These are phyloP conservation scores for Cyclotella choctawhatcheeana DNA, from an alignment of 108 stramenopile species.

Conservation along the genomic window DNA sequence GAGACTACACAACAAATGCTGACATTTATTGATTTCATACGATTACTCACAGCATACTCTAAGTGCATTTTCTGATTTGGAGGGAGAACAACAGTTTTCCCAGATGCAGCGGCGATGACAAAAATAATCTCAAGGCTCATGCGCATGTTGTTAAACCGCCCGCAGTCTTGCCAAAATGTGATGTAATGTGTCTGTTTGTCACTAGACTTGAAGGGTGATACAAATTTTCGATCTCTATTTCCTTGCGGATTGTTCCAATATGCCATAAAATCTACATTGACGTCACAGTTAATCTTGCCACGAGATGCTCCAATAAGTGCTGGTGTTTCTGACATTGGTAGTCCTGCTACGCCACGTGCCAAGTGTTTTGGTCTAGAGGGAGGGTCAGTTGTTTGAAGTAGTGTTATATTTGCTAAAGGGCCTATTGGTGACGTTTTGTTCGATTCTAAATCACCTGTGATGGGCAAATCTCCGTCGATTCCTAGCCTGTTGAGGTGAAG, in stretches of 20 bases:
- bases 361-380: slow-evolving; percentile 40
- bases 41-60: slow-evolving; percentile 16
- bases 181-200: slow-evolving; percentile 51
- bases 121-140: slow-evolving; percentile 87
- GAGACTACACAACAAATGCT: neutral
- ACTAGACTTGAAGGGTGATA: slow-evolving; percentile 56
- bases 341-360: slow-evolving; percentile 74
- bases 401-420: slow-evolving; percentile 27
- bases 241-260: slow-evolving; percentile 88
- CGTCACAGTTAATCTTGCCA: slow-evolving; percentile 69
- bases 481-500: no score
- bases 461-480: slow-evolving; percentile 69
- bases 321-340: slow-evolving; percentile 75
- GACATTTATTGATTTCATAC: neutral
- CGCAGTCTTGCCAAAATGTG: slow-evolving; percentile 78
- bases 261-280: slow-evolving; percentile 67
- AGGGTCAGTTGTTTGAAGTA: slow-evolving; percentile 19
- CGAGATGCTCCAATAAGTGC: slow-evolving; percentile 71
- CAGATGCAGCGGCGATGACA: slow-evolving; percentile 80
- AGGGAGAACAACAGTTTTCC: slow-evolving; percentile 88
- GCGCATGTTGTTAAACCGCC: slow-evolving; percentile 86
- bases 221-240: slow-evolving; percentile 58
- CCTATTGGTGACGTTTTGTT: slow-evolving; percentile 45
- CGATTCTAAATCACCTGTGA: slow-evolving; percentile 40
- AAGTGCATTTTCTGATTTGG: slow-evolving; percentile 55